Base-by-base conservation (phyloP, 2,329 filamentous ascomycete genomes). In the Scedosporium dehoogii region DNA sequence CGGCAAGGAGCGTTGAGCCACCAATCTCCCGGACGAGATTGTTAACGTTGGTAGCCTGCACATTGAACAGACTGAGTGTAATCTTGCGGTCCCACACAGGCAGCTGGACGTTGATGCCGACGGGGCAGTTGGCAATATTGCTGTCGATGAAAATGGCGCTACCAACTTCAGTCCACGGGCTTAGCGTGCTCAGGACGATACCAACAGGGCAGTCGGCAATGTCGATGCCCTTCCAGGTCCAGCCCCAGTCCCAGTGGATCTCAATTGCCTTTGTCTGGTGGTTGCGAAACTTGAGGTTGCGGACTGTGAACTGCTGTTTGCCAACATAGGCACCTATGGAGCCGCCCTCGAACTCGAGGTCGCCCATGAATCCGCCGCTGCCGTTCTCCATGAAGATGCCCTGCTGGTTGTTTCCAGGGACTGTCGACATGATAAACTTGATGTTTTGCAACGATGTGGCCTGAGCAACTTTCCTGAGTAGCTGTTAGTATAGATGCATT, bases 201-300 rank as follows among this genome's bases (percentile, higher is more conserved):
- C 59, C 61, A 10, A 33, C 53, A 33, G 23, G 29, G 4, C 56
- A 18, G 27, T 33, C 12, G 27, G 27, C 60, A 23, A 68, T 62
- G 25, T 18, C 56, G n/a, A 67, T 59, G n/a, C 57, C 58, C 23
- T 64, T 62, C 66, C 65, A 66, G 6, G 83, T 86, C 85, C 86
- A 91, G 29, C 83, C 83, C 88, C 88, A 91, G 73, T 88, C 82
- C 88, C 88, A 91, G 66, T 87, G 82, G 73, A 89, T 83, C 69
- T 81, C 84, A 60, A 90, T 83, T 58, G 83, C 82, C 6, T 33
- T 33, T 33, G 85, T 89, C 65, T 83, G 78, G 72, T 84, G 85
- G 69, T 80, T 77, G 66, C 85, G 84, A 75, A 90, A 90, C 16
- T 78, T 81, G 59, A 90, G 66, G 71, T 89, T 87, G 53, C 85